A percentile compares a stretch with the other conserved stretches of the same genome.
phyloP scores from a whole-genome alignment of 495 filamentous ascomycete species.

The Annulohypoxylon maeteangense region DNA sequence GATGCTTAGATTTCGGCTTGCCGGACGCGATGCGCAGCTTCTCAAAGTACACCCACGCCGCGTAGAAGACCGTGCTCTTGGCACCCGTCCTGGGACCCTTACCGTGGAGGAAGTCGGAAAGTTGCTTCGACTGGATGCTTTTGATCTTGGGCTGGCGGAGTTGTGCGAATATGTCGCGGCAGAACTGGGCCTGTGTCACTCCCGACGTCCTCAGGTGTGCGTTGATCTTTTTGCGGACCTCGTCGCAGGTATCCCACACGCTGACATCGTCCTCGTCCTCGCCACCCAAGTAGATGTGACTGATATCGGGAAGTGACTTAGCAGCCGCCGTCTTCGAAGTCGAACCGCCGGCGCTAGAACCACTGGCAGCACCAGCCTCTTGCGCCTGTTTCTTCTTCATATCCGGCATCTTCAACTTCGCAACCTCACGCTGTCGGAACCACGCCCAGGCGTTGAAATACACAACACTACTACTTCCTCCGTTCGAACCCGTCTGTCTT shows the following conservation, averaged over 20 bases:
- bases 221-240: constrained; percentile 65
- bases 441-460: constrained; percentile 49
- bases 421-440: constrained; percentile 51
- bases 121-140: constrained; percentile 51
- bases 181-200: constrained; percentile 64
- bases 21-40: constrained; percentile 66
- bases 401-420: constrained; percentile 43
- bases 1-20: constrained; percentile 64
- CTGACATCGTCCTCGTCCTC: constrained; percentile 56
- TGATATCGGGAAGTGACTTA: constrained; percentile 46
- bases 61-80: constrained; percentile 59
- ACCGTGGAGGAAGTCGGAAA: constrained; percentile 61
- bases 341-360: not conserved
- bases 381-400: constrained; percentile 47
- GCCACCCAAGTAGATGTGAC: constrained; percentile 52
- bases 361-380: constrained; percentile 14
- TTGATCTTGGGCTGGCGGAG: constrained; percentile 33
- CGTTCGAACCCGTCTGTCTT: constrained; percentile 47
- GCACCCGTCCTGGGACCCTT: constrained; percentile 59
- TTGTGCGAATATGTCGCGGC: constrained; percentile 57
- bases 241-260: constrained; percentile 67
- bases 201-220: constrained; percentile 59
- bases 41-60: constrained; percentile 68
- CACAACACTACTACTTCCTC: constrained; percentile 41
- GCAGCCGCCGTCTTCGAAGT: not conserved